Evolutionary conservation across 306 rosid species (phyloP).

Genomic region (Dalbergia oliveri): DNA sequence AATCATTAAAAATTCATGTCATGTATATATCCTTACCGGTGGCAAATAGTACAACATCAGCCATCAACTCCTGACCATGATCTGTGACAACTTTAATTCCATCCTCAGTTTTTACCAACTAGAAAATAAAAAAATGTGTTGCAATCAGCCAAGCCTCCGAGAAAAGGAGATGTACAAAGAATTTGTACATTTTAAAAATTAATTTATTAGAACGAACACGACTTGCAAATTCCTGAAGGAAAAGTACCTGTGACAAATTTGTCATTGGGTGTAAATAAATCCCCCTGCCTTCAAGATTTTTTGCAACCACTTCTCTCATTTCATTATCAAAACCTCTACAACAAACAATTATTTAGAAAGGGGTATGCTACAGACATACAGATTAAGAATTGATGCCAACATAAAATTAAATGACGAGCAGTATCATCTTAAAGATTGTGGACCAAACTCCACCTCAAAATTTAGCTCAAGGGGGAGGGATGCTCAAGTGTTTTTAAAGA

Average conservation of each 20-base stretch:
- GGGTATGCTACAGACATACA: conserved; percentile 1
- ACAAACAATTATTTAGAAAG: conserved; percentile 31
- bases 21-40: conserved; percentile 69
- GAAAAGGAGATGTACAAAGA: conserved; percentile 2
- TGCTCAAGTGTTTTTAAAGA: too few relatives aligned
- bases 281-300: conserved; percentile 96
- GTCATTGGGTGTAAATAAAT: conserved; percentile 80
- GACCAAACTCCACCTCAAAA: too few relatives aligned
- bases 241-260: conserved; percentile 72
- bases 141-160: conserved; percentile 39
- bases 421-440: too few relatives aligned
- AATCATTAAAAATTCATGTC: not conserved
- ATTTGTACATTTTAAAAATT: not conserved
- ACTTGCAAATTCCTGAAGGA: conserved; percentile 17
- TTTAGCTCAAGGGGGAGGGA: too few relatives aligned
- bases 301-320: conserved; percentile 95
- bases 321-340: conserved; percentile 97
- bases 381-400: not conserved
- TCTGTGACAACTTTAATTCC: conserved; percentile 89
- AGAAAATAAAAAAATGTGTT: conserved; percentile 35
- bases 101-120: conserved; percentile 80
- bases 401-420: not conserved
- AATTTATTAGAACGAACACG: conserved; percentile 8
- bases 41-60: conserved; percentile 91
- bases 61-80: conserved; percentile 89